These are phyloP conservation scores for Adansonia rubrostipa DNA, from an alignment of 441 rosid genomes.

Conservation along the genomic window DNA sequence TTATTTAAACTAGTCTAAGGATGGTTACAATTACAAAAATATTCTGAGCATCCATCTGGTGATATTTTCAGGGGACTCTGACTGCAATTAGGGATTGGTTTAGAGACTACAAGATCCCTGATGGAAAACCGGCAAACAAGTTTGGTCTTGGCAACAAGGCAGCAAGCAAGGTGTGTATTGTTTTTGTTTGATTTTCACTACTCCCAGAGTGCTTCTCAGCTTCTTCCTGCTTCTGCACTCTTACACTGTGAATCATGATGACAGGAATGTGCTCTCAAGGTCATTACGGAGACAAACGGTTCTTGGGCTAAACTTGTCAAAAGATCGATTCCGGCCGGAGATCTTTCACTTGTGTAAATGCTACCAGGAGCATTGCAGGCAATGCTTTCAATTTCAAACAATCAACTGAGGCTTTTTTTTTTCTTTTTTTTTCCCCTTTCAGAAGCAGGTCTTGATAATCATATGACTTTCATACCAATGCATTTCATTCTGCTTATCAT, in stretches of 20 bases:
- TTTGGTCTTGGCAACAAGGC: conserved; percentile 95
- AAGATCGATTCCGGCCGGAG: conserved; percentile 64
- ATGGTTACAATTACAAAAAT: neutral
- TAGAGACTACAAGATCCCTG: conserved; percentile 95
- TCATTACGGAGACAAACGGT: conserved; percentile 65
- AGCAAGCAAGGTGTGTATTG: conserved; percentile 68
- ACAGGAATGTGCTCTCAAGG: conserved; percentile 75
- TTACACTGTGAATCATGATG: neutral
- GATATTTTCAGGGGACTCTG: conserved; percentile 72
- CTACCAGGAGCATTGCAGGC: conserved; percentile 12
- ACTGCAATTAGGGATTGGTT: conserved; percentile 93
- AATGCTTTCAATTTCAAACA: neutral
- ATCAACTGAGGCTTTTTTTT: neutral
- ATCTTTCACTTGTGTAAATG: conserved; percentile 54
- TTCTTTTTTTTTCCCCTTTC: neutral
- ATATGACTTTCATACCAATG: neutral
- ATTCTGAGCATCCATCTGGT: conserved; percentile 15
- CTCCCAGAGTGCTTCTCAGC: neutral
- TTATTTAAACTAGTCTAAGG: neutral
- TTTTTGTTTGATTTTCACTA: neutral
- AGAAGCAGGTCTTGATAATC: conserved; percentile 3
- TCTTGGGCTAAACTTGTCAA: conserved; percentile 76
- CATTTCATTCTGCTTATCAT: neutral
- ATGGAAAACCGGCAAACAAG: conserved; percentile 94
- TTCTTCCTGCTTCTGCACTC: neutral